Percentiles rank a stretch among this genome's conserved stretches.
Conservation (phyloP, 2,329 filamentous ascomycete genomes). For the Paracamarosporium sp. region DNA sequence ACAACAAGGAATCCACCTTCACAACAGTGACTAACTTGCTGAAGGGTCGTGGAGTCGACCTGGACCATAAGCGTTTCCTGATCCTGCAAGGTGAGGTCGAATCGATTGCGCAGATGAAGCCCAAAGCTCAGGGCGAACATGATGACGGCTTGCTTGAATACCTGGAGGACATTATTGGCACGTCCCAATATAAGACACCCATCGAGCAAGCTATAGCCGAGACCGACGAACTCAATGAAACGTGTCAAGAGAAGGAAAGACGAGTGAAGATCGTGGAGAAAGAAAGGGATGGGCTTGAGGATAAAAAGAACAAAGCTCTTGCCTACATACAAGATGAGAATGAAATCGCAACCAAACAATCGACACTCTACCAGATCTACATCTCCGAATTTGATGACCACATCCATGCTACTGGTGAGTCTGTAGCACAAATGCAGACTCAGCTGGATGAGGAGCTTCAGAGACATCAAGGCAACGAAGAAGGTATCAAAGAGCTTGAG, state of each 20-base stretch:
- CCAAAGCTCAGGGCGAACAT: slow-evolving; percentile 92
- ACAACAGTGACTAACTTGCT: slow-evolving; percentile 88
- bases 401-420: slow-evolving; percentile 84
- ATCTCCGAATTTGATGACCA: slow-evolving; percentile 89
- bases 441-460: slow-evolving; percentile 86
- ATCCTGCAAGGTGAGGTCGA: slow-evolving; percentile 98
- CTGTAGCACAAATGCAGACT: slow-evolving; percentile 87
- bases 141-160: slow-evolving; percentile 97
- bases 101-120: slow-evolving; percentile 98
- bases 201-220: slow-evolving; percentile 93
- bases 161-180: slow-evolving; percentile 97
- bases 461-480: slow-evolving; percentile 88
- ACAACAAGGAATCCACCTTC: slow-evolving; percentile 87
- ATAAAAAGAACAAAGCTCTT: slow-evolving; percentile 95
- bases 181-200: slow-evolving; percentile 95
- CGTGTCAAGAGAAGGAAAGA: slow-evolving; percentile 92
- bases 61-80: slow-evolving; percentile 97
- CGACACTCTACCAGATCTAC: slow-evolving; percentile 90
- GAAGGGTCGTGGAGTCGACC: slow-evolving; percentile 85
- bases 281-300: slow-evolving; percentile 89
- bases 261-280: slow-evolving; percentile 98
- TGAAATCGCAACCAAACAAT: slow-evolving; percentile 87
- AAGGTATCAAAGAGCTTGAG: slow-evolving; percentile 87
- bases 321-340: slow-evolving; percentile 92
- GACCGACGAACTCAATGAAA: slow-evolving; percentile 90